phyloP scores from a whole-genome alignment of 2,329 filamentous ascomycete genomes.

The Scedosporium apiospermum region DNA sequence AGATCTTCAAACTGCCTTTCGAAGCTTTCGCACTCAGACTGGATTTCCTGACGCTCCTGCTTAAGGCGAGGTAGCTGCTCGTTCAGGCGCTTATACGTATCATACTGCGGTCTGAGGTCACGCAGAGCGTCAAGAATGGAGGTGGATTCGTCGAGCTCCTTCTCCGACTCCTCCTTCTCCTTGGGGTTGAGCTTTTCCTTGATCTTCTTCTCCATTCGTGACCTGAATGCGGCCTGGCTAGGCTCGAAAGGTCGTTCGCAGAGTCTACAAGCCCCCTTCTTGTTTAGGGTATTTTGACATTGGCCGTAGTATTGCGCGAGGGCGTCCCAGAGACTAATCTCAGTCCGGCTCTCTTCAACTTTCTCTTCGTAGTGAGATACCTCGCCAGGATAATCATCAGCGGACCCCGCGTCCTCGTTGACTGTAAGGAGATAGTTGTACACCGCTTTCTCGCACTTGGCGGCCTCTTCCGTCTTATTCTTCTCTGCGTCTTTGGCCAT shows the following conservation, averaged over 20 bases:
- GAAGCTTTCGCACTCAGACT: conserved; percentile 51
- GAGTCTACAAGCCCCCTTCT: conserved; percentile 64
- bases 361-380: conserved; percentile 44
- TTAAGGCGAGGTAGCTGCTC: conserved; percentile 62
- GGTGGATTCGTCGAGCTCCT: conserved; percentile 43
- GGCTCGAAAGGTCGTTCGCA: conserved; percentile 64
- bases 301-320: conserved; percentile 63
- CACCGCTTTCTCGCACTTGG: conserved; percentile 50
- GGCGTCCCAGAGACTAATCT: conserved; percentile 59
- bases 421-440: conserved; percentile 35
- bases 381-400: conserved; percentile 43
- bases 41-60: conserved; percentile 50
- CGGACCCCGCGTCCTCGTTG: conserved; percentile 33
- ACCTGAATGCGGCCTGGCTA: conserved; percentile 43
- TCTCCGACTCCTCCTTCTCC: conserved; percentile 51
- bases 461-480: conserved; percentile 53
- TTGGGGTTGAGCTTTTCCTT: conserved; percentile 53
- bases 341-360: conserved; percentile 50
- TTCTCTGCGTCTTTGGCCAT: conserved; percentile 54
- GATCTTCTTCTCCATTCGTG: conserved; percentile 58
- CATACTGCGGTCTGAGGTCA: conserved; percentile 57
- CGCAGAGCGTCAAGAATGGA: conserved; percentile 48
- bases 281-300: conserved; percentile 55
- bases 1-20: conserved; percentile 55
- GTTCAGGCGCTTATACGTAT: conserved; percentile 62